These are phyloP conservation scores for Chrysanthemum makinoi DNA, from an alignment of 129 eudicot species.

Conservation along the genomic window DNA sequence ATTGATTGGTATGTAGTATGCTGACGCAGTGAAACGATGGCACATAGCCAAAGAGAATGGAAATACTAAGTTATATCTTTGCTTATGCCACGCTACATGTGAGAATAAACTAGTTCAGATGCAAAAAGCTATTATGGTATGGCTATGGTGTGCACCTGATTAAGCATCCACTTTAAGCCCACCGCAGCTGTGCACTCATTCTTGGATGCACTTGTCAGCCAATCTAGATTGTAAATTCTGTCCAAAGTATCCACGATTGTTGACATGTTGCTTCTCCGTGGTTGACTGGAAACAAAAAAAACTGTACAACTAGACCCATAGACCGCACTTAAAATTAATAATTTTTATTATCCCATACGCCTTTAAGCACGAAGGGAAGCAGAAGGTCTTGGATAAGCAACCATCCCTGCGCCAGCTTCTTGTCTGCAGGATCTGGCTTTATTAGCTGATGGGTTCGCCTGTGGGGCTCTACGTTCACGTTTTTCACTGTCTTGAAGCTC, in stretches of 20 bases:
- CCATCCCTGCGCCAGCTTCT: conserved; percentile 26
- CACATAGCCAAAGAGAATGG: too few relatives aligned
- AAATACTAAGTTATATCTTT: too few relatives aligned
- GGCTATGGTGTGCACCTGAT: conserved; percentile 56
- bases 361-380: conserved; percentile 49
- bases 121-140: conserved; percentile 2
- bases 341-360: too few relatives aligned
- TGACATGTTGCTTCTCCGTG: conserved; percentile 63
- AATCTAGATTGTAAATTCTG: conserved; percentile 70
- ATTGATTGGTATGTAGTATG: too few relatives aligned
- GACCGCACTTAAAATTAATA: not conserved
- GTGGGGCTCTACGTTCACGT: conserved; percentile 35
- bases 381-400: conserved; percentile 69
- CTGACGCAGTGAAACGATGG: too few relatives aligned
- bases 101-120: too few relatives aligned
- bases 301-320: conserved; percentile 19
- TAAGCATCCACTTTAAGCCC: conserved; percentile 98
- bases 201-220: conserved; percentile 83
- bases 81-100: too few relatives aligned
- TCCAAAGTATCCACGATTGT: conserved; percentile 74
- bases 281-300: conserved; percentile 23
- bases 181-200: conserved; percentile 91
- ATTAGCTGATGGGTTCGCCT: conserved; percentile 17
- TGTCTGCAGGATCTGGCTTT: conserved; percentile 40
- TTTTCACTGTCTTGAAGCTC: conserved; percentile 52